These are phyloP conservation scores for Haplosporangium gracile DNA, from an alignment of 192 early-diverging fungal genomes.

Conservation along the genomic window DNA sequence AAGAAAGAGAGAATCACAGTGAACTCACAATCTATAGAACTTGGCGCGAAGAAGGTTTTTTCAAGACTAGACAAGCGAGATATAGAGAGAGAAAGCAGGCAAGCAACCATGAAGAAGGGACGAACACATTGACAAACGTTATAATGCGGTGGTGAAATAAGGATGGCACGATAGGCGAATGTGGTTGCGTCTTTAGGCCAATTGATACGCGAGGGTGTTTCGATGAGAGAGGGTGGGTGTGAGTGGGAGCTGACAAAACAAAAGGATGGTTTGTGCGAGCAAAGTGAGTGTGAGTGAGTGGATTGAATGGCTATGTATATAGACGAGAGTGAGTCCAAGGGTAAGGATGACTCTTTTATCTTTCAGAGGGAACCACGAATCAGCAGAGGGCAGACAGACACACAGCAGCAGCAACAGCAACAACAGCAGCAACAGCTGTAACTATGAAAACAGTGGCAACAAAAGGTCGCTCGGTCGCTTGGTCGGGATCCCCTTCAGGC, in stretches of 20 bases:
- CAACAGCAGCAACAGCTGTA: neutral
- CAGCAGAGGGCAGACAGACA: neutral
- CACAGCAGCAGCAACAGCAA: neutral
- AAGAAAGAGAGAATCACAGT: neutral
- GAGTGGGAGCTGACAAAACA: neutral
- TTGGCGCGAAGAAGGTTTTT: neutral
- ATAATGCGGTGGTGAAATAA: neutral
- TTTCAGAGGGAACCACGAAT: conserved; percentile 2
- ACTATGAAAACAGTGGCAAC: neutral
- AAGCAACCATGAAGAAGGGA: neutral
- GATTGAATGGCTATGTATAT: neutral
- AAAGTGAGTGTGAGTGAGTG: neutral
- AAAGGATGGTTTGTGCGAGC: neutral
- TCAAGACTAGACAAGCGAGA: no score
- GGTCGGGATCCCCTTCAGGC: no score
- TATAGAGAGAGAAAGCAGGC: neutral
- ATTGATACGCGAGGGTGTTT: neutral
- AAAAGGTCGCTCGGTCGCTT: no score
- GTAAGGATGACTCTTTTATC: conserved; percentile 8
- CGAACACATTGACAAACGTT: neutral
- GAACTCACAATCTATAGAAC: no score
- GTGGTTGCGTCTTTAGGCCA: neutral
- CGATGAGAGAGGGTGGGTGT: neutral
- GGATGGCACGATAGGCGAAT: conserved; percentile 1
- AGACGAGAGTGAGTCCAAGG: neutral